Conservation (phyloP, 805 yeast genomes). For the Wickerhamiella musiphila region DNA sequence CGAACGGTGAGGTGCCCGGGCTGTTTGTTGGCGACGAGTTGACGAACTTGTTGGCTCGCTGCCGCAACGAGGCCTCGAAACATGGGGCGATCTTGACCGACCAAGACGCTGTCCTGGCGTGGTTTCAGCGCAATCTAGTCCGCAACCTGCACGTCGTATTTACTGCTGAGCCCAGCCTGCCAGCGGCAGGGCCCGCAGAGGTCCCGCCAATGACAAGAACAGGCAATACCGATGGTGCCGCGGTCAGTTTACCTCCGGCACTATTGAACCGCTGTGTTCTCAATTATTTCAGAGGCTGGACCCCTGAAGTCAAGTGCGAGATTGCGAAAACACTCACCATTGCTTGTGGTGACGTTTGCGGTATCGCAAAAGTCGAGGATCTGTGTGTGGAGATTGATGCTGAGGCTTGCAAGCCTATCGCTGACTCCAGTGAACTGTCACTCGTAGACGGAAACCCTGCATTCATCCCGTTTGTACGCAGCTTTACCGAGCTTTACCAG, state of each 20-base stretch:
- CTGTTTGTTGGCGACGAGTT: conserved; percentile 63
- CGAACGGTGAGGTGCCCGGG: conserved; percentile 87
- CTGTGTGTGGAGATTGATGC: no score
- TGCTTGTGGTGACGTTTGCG: no score
- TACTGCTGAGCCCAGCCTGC: conserved; percentile 29
- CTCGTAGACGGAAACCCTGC: no score
- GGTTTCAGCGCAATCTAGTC: conserved; percentile 58
- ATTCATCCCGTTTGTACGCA: conserved; percentile 31
- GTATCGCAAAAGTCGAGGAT: no score
- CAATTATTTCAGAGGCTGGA: conserved; percentile 83
- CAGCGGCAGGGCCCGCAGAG: background rate
- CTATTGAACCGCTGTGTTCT: conserved; percentile 76
- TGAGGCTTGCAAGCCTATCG: no score
- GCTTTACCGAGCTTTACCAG: conserved; percentile 23
- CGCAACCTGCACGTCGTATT: conserved; percentile 68
- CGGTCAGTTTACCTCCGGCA: conserved; percentile 80
- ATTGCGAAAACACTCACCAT: no score
- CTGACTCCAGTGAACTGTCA: conserved; percentile 9
- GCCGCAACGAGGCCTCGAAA: conserved; percentile 38
- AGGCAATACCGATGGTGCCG: conserved; percentile 27
- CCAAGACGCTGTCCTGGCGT: conserved; percentile 48
- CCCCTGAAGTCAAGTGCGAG: no score
- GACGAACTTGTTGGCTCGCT: conserved; percentile 31
- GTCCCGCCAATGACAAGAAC: no score
- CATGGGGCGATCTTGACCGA: conserved; percentile 46